Conservation (phyloP, 2,329 filamentous ascomycete genomes). For the Laburnicola sp. region DNA sequence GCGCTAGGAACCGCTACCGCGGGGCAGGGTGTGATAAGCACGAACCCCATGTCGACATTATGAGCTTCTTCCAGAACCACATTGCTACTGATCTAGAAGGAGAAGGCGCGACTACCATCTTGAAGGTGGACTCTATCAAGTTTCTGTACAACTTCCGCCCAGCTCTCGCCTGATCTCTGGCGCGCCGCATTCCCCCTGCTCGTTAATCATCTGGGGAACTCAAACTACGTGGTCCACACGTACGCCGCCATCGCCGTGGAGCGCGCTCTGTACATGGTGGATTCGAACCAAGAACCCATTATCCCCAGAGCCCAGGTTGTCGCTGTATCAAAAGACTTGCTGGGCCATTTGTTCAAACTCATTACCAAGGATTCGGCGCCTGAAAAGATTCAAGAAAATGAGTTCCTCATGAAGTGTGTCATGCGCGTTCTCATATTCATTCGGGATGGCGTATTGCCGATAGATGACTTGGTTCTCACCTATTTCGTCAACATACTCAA, state of each 20-base stretch:
- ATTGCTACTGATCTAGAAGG: constrained; percentile 84
- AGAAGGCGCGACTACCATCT: constrained; percentile 74
- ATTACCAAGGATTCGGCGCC: constrained; percentile 83
- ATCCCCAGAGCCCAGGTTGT: constrained; percentile 79
- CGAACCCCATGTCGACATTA: constrained; percentile 80
- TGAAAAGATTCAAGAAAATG: constrained; percentile 96
- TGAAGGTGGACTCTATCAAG: constrained; percentile 98
- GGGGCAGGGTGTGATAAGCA: constrained; percentile 84
- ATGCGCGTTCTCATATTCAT: constrained; percentile 97
- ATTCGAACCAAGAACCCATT: constrained; percentile 73
- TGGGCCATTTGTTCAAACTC: constrained; percentile 87
- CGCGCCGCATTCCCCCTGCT: constrained; percentile 84
- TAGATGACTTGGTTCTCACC: constrained; percentile 76
- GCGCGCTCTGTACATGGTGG: constrained; percentile 80
- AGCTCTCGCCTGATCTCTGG: constrained; percentile 91
- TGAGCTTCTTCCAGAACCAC: constrained; percentile 92
- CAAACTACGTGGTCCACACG: constrained; percentile 95
- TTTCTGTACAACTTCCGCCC: constrained; percentile 94
- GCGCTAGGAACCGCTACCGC: constrained; percentile 87
- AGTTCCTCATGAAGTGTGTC: constrained; percentile 97
- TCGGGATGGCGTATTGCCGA: constrained; percentile 74
- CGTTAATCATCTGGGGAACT: constrained; percentile 85
- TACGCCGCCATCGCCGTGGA: constrained; percentile 98
- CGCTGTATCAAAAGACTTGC: constrained; percentile 79
- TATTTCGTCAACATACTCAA: constrained; percentile 88